Evolutionary conservation across 192 early-diverging fungal species (phyloP), one percentile per base, ranked within the genome.

Genomic region (Thamnidium elegans): DNA sequence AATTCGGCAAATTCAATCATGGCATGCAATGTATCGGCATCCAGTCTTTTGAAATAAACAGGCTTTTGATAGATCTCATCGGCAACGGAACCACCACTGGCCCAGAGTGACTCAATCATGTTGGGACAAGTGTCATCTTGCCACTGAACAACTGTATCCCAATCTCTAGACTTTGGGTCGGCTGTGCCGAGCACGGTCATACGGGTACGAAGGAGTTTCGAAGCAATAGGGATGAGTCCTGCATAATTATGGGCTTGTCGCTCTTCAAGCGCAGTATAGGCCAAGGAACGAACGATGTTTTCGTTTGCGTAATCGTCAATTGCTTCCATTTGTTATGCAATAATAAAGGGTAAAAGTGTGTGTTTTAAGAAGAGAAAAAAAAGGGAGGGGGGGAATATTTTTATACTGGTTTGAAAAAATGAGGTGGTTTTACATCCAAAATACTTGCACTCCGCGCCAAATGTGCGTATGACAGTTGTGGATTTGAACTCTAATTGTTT

Each of bases 241-340:
- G 52, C 20, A 62, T 56, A 68, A 36, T 55, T 53, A 26, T 65
- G 65, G 23, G 61, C 61, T 23, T 76, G 69, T 43, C 74, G 66
- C 17, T 61, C 53, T 21, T 71, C 66, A 19, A 76, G 63, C 1
- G 63, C 55, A 4, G 70, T 67, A 55, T 68, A 66, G 3, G 74
- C 74, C 13, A 76, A 30, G 2, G 74, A 76, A 20, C 74, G 63
- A 11, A 62, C 66, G 50, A 76, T 61, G 20, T 71, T 68, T 30
- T 76, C 70, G 32, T 71, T 76, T 34, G 74, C 74, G 31, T 55
- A 65, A 45, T 72, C 70, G 51, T 76, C 74, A 56, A 76, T 76
- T 11, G 74, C 74, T 68, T 76, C 74, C 74, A 76, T 76, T 19
- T 1, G 6, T 48, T 19, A 48, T 17, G 46, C 3, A 48, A 48